Base-by-base conservation (phyloP, 306 rosid genomes). In the Acacia crassicarpa region DNA sequence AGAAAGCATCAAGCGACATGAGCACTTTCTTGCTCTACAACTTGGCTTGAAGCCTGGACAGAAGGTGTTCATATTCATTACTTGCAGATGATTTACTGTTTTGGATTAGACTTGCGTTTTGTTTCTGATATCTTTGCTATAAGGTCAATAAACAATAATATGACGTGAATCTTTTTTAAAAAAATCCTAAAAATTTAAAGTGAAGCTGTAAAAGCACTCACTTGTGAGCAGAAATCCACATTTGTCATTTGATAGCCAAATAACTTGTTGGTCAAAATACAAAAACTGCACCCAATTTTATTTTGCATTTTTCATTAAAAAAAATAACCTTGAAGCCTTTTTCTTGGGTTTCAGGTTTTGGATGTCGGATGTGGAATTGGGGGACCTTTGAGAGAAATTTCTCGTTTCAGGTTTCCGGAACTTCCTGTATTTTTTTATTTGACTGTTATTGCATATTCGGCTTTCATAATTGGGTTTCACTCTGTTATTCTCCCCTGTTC, bases 311-410 rank as follows among this genome's bases (percentile, higher is more conserved):
- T 62, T 62, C 38, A 5, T 1, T 56, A 20, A 22, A 43, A 43
- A 66, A 67, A 66, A 43, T 48, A 41, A 54, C 7, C n/a, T 6
- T 23, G 48, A 58, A 80, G 41, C 9, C 35, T 67, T 41, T 11
- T 44, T 71, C 25, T 12, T 12, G 2, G 74, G 46, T 51, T 17
- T 78, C 77, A 92, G 97, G 92, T 92, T 82, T 78, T 92, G 88
- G 97, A 92, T 80, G 92, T 92, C 67, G 94, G 97, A 78, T 92
- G 97, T 81, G 97, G 97, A 84, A 88, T 92, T 77, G 94, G 97
- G 8, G 94, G 94, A 22, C 97, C 97, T 30, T 82, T 92, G 17
- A 89, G 94, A 81, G 97, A 92, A 86, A 91, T 92, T 81, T 67
- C 93, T 33, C 90, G 92, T 40, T 92, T 92, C 84, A 92, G 97